Percentiles rank a stretch among this genome's conserved stretches.
These are phyloP conservation scores for Geotrichum carabidarum DNA, from an alignment of 1,139 yeast genomes.

Conservation along the genomic window DNA sequence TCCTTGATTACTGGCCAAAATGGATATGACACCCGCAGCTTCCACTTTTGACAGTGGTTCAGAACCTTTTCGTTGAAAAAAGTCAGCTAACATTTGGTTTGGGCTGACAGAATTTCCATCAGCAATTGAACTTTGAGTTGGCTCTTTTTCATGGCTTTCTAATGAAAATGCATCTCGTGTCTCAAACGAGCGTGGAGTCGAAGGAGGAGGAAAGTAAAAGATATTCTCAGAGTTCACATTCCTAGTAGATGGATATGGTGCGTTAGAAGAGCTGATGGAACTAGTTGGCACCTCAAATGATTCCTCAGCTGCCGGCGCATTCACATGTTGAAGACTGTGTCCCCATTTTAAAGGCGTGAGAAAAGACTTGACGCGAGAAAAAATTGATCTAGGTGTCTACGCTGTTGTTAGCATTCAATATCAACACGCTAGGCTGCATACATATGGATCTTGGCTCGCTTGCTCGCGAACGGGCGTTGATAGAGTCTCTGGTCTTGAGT, in stretches of 20 bases:
- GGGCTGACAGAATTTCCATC: background rate
- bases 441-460: background rate
- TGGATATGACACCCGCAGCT: conserved; percentile 14
- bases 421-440: too few relatives aligned
- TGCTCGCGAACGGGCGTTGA: conserved; percentile 9
- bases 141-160: background rate
- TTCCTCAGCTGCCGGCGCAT: background rate
- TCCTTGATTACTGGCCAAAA: background rate
- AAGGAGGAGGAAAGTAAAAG: conserved; percentile 4
- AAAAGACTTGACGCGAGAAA: conserved; percentile 12
- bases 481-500: conserved; percentile 3
- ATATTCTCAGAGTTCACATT: background rate
- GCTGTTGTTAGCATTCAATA: too few relatives aligned
- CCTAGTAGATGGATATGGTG: too few relatives aligned
- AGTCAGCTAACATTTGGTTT: conserved; percentile 14
- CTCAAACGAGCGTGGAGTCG: background rate
- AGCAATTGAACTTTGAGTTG: background rate
- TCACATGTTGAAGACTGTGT: background rate
- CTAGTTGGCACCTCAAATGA: background rate
- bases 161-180: background rate
- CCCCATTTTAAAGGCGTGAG: conserved; percentile 12
- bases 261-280: too few relatives aligned
- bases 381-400: conserved; percentile 9
- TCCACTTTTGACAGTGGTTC: conserved; percentile 16
- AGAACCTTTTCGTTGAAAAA: conserved; percentile 16